Base-by-base conservation (phyloP, 768 basidiomycete species). In the Boletus tomentosulus region DNA sequence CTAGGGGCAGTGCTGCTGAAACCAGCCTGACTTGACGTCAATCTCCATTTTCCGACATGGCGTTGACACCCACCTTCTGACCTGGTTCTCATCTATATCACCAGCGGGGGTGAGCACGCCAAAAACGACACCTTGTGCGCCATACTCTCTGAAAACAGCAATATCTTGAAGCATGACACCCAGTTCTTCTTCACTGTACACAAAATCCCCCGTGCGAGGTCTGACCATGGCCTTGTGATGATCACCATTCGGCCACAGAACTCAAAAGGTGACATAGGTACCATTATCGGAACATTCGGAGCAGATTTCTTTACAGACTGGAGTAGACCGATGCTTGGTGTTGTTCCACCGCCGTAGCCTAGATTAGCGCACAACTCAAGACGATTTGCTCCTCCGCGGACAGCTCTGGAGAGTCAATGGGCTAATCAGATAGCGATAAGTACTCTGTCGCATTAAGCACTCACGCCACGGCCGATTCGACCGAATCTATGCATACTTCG, bases 401-500 rank as follows among this genome's bases (percentile, higher is more conserved):
- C 73, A 37, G 92, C 87, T 65, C 89, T 91, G 64, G 42, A 50
- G 15, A 48, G 50, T 46, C 7, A 12, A 61, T 30, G 4, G 57
- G 43, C 37, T 28, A 33, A 35, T 55, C 43, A 51, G 38, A 53
- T 35, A 49, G 45, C 11, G 48, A 39, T 39, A 4, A 22, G 27
- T 28, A 44, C 13, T 31, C 19, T 13, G 25, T 7, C 12, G 46
- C 3, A 38, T 15, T 34, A 22, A 48, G 33, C 28, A 76, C 83
- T 55, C 35, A 89, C 87, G 77, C 78, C 51, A 79, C 59, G 19
- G 89, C 86, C 6, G 87, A 89, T 58, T 83, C 80, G 22, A 87
- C 76, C 7, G 88, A 90, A 69, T 91, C 89, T 41, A 91, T 75
- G 64, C 89, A 90, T 45, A 90, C 82, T 72, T 88, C 85, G 46